Base-by-base conservation (phyloP, 257 asterid species). In the Rehmannia glutinosa region DNA sequence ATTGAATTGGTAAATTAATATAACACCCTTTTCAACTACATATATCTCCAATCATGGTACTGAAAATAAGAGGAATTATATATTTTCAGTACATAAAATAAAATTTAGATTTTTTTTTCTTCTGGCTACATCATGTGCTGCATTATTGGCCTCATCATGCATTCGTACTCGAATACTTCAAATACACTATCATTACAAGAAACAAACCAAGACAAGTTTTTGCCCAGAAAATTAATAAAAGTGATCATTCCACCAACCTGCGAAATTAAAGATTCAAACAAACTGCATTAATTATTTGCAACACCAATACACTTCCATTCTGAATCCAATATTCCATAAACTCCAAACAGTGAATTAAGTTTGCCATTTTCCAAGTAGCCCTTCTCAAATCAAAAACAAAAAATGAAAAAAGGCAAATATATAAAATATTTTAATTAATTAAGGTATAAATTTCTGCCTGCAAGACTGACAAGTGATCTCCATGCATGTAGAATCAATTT, bases 391-490 rank as follows among this genome's bases (percentile, higher is more conserved):
- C n/a, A n/a, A n/a, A n/a, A n/a, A n/a, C n/a, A n/a, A n/a, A n/a
- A n/a, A n/a, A n/a, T 33, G 5, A 33, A 33, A 3, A 4, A 38
- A 12, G 12, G 45, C 3, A 38, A 38, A n/a, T n/a, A n/a, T n/a
- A 8, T 3, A 38, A 38, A 6, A 38, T 1, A 3, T 12, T 3
- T 8, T 1, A 38, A 8, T 38, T 12, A 6, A 2, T 50, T 33
- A 80, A 65, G 91, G 76, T 64, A 64, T 80, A 66, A 88, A 84
- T 72, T 77, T 86, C 57, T 82, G 82, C 54, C 90, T 73, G 80
- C 97, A 91, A 74, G 95, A 84, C 2, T 75, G 83, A 70, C 97
- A 91, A 42, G 95, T 86, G 79, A 90, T 83, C 82, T 85, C 90
- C 84, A 81, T 68, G 81, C 84, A 73, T 11, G 81, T 21, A 4